These are phyloP conservation scores for Begonia loranthoides DNA, from an alignment of 306 rosid species.

Conservation along the genomic window DNA sequence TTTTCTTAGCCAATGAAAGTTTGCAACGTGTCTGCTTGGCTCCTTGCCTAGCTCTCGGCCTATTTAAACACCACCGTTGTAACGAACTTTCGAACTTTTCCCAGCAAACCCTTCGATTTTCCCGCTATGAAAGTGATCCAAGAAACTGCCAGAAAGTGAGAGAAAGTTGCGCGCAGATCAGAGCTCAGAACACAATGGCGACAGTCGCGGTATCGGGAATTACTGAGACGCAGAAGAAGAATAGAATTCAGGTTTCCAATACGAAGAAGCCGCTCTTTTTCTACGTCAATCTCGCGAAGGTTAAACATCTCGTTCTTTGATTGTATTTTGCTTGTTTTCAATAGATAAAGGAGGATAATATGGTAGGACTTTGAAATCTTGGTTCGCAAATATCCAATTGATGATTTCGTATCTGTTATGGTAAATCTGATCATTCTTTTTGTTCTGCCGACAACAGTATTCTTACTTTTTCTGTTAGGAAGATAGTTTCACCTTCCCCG, in stretches of 20 bases:
- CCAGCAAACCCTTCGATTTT: slow-evolving; percentile 8
- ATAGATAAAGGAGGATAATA: too few species aligned
- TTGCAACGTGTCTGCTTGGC: slow-evolving; percentile 17
- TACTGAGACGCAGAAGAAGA: slow-evolving; percentile 45
- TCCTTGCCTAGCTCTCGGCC: slow-evolving; percentile 10
- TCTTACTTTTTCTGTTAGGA: too few species aligned
- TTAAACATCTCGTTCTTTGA: slow-evolving; percentile 2
- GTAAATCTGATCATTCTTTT: too few species aligned
- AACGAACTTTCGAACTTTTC: slow-evolving; percentile 16
- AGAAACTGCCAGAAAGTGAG: slow-evolving; percentile 4
- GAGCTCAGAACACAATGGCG: slow-evolving; percentile 24
- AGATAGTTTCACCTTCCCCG: too few species aligned
- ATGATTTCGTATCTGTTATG: too few species aligned
- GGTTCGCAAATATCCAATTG: too few species aligned
- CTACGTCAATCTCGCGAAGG: slow-evolving; percentile 97
- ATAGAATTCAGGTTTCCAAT: slow-evolving; percentile 88
- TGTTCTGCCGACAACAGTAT: too few species aligned
- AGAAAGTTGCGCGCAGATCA: background rate
- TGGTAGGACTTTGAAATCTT: too few species aligned
- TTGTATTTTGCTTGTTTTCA: background rate
- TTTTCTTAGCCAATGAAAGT: background rate
- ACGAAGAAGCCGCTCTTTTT: slow-evolving; percentile 97
- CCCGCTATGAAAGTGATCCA: background rate
- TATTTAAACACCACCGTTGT: slow-evolving; percentile 17
- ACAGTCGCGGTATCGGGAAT: slow-evolving; percentile 22